A percentile compares a stretch with the other conserved stretches of the same genome.
Evolutionary conservation across 345 rosid species (phyloP).

Genomic region (Trapa bicornis): DNA sequence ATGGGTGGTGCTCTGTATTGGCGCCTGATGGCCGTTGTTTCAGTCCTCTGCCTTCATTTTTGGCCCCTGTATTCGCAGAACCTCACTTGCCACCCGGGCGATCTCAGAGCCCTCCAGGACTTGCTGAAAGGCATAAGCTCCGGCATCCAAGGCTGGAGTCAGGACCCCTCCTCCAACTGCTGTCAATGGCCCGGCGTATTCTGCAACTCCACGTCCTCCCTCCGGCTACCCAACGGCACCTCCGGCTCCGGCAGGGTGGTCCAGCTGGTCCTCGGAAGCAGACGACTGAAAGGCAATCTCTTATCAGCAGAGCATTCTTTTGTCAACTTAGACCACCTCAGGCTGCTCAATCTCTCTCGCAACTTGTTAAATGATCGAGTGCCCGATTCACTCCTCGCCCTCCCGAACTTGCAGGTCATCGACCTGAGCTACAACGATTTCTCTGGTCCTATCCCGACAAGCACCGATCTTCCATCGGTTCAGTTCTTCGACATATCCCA

Average conservation of each 20-base stretch:
- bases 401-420: slow-evolving; percentile 10
- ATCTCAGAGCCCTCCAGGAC: slow-evolving; percentile 33
- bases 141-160: slow-evolving; percentile 28
- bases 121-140: slow-evolving; percentile 27
- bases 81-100: slow-evolving; percentile 35
- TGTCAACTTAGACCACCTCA: slow-evolving; percentile 10
- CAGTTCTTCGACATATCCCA: slow-evolving; percentile 10
- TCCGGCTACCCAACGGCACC: slow-evolving; percentile 7
- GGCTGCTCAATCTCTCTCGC: slow-evolving; percentile 10
- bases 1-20: slow-evolving; percentile 33
- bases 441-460: slow-evolving; percentile 3
- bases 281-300: slow-evolving; percentile 3
- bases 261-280: slow-evolving; percentile 5
- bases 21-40: slow-evolving; percentile 21
- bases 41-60: slow-evolving; percentile 22
- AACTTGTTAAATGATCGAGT: not conserved
- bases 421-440: slow-evolving; percentile 9
- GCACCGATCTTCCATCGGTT: slow-evolving; percentile 6
- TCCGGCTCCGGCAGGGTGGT: slow-evolving; percentile 9
- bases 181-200: slow-evolving; percentile 53
- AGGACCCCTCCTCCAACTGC: slow-evolving; percentile 31
- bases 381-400: slow-evolving; percentile 3
- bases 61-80: slow-evolving; percentile 23
- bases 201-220: slow-evolving; percentile 38
- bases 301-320: not conserved